These are phyloP conservation scores for Rhexocercosporidium sp. DNA, from an alignment of 2,329 filamentous ascomycete species.

Conservation along the genomic window DNA sequence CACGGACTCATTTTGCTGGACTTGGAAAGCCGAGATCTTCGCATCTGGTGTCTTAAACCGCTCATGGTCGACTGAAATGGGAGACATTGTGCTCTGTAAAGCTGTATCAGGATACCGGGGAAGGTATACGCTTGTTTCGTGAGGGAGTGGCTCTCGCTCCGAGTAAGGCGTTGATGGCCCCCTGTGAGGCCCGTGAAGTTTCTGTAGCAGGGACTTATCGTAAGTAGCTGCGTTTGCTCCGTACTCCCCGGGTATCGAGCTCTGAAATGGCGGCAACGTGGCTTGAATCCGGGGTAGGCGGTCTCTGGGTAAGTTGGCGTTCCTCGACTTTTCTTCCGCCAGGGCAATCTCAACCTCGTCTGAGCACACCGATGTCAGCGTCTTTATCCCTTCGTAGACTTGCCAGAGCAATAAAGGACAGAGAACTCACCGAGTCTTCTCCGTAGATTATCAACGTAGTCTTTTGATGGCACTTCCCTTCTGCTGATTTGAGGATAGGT, in stretches of 20 bases:
- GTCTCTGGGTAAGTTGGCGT: neutral
- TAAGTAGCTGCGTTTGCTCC: neutral
- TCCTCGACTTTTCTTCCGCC: neutral
- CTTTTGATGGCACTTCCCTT: neutral
- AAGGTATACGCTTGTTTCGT: neutral
- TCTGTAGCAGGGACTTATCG: conserved; percentile 9
- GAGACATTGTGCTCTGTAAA: neutral
- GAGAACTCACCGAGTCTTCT: neutral
- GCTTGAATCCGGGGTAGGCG: neutral
- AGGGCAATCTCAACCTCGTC: neutral
- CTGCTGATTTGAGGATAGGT: neutral
- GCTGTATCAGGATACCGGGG: neutral
- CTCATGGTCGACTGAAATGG: neutral
- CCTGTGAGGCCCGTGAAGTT: neutral
- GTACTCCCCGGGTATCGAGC: neutral
- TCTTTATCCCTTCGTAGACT: neutral
- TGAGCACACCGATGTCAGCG: neutral
- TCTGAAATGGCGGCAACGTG: neutral
- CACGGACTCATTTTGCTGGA: neutral
- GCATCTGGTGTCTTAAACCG: neutral
- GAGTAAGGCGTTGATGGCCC: neutral
- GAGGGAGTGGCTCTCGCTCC: neutral
- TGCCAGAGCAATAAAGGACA: neutral
- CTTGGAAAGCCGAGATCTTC: neutral
- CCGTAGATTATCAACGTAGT: neutral